Percentiles rank a stretch among this genome's conserved stretches.
These are phyloP conservation scores for Harringtonia aguacate DNA, from an alignment of 2,329 filamentous ascomycete genomes.

Conservation along the genomic window DNA sequence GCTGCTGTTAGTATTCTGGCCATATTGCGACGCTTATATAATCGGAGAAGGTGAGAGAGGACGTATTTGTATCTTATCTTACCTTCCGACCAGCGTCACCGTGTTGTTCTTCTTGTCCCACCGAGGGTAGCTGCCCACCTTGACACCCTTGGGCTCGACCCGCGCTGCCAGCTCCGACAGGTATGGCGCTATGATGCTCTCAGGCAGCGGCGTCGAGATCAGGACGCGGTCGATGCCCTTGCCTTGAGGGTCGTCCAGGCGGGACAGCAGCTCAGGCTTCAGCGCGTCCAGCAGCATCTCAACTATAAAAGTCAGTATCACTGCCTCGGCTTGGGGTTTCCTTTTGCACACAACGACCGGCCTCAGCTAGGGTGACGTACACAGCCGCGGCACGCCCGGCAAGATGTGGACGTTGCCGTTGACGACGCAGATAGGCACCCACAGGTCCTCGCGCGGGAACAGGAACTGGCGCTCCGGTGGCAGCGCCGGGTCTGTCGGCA, in stretches of 20 bases:
- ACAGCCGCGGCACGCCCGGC: conserved; percentile 79
- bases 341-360: background rate
- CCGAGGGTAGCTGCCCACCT: conserved; percentile 89
- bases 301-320: conserved; percentile 39
- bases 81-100: conserved; percentile 71
- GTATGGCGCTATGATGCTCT: conserved; percentile 76
- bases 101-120: conserved; percentile 86
- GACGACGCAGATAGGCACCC: conserved; percentile 83
- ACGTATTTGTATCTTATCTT: no score
- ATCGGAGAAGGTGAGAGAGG: conserved; percentile 1
- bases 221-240: conserved; percentile 70
- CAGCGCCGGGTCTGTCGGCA: conserved; percentile 63
- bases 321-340: no score
- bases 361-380: conserved; percentile 26
- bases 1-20: background rate
- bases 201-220: conserved; percentile 77
- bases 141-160: conserved; percentile 67
- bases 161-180: conserved; percentile 67
- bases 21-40: background rate
- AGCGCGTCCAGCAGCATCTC: conserved; percentile 67
- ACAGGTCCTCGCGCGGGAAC: conserved; percentile 70
- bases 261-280: conserved; percentile 58
- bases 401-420: conserved; percentile 92
- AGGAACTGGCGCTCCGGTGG: conserved; percentile 61
- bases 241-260: conserved; percentile 67